Evolutionary conservation across 2,329 filamentous ascomycete species (phyloP).

Genomic region (Ophiocordyceps camponoti-rufipedis): DNA sequence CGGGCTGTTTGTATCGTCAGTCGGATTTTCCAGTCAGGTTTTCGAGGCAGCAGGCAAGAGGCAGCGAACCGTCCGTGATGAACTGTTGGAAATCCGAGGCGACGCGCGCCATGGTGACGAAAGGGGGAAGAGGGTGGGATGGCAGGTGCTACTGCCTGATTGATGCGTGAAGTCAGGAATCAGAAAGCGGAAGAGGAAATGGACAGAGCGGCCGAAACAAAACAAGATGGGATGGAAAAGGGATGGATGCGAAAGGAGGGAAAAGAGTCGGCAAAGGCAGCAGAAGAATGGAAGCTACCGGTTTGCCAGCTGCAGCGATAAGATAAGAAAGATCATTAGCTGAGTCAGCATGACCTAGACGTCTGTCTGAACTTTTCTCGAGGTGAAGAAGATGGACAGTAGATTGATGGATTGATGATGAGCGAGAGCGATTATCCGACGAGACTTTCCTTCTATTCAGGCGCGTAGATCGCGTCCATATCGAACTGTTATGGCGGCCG

Average conservation of each 20-base stretch:
- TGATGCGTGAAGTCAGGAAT: background rate
- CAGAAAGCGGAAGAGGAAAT: background rate
- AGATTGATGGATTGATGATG: no score
- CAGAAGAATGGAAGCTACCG: background rate
- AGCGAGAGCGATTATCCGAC: no score
- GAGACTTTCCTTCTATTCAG: background rate
- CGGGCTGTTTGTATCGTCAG: constrained; percentile 24
- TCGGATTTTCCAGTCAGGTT: background rate
- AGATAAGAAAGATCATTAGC: background rate
- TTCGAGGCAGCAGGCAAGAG: background rate
- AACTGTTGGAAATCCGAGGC: constrained; percentile 36
- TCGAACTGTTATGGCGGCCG: constrained; percentile 7
- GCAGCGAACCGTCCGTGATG: constrained; percentile 28
- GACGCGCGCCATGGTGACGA: constrained; percentile 20
- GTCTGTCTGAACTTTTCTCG: no score
- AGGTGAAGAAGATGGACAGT: no score
- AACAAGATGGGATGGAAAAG: background rate
- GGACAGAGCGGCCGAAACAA: background rate
- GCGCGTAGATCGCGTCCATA: background rate
- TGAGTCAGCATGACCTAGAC: background rate
- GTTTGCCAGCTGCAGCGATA: background rate
- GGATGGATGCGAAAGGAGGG: background rate
- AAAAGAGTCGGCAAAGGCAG: background rate
- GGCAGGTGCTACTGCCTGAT: background rate
- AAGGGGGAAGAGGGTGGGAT: background rate